Evolutionary conservation across 2,329 filamentous ascomycete species (phyloP), one percentile per base, ranked within the genome.

Genomic region (Penicillium sp.): DNA sequence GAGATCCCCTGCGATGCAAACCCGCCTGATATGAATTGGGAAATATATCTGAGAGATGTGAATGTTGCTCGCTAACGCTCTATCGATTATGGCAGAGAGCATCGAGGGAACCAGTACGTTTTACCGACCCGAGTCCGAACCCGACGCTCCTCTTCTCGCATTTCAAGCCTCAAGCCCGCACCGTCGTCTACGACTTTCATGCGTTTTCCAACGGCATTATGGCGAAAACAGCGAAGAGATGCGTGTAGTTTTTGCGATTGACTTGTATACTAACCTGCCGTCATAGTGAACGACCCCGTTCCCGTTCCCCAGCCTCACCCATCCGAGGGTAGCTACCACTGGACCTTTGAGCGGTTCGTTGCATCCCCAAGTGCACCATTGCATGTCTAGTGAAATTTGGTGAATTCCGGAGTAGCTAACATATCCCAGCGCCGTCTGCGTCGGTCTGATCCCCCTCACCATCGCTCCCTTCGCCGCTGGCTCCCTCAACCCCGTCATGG

Each of bases 311-410:
- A 84, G 19, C 78, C 90, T 49, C 85, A 83, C 65, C 87, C 93
- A 37, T 81, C 86, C 52, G 91, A 99, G 79, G 94, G 94, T 67
- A 95, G 90, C 76, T 99, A 97, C 82, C 94, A 99, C 84, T 99
- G 94, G 94, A 90, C 89, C 56, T 96, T 96, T 70, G 94, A 99
- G 83, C 81, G 86, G 83, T 85, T 71, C 53, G 67, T 67, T 34
- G 7, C 31, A 23, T n/a, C 40, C 19, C 8, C 10, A 13, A 14
- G 10, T 29, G 28, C 42, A 45, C 14, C 23, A 43, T 16, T 28
- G 39, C 39, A 43, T 28, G n/a, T 24, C 5, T 5, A 9, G 4
- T 21, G 2, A 9, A 5, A n/a, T n/a, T n/a, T n/a, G n/a, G n/a
- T n/a, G n/a, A 6, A 21, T 37, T 37, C 18, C 18, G 18, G 18